Evolutionary conservation across 2,329 filamentous ascomycete species (phyloP).

Genomic region (Fusarium nodosum): DNA sequence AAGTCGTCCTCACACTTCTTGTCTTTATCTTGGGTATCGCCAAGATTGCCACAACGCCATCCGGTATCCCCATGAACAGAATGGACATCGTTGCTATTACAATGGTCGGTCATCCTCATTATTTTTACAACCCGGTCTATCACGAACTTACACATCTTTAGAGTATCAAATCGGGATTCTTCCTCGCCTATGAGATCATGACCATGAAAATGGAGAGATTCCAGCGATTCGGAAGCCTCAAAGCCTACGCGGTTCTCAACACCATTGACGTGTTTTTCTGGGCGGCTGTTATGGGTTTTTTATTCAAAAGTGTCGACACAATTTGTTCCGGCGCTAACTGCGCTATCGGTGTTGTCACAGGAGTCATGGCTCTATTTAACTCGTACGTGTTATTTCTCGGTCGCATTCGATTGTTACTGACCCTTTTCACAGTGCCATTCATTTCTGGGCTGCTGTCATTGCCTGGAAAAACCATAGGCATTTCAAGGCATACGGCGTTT

Average conservation of each 20-base stretch:
- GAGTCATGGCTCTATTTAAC: neutral
- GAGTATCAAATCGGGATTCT: neutral
- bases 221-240: neutral
- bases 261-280: neutral
- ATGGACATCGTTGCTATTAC: neutral
- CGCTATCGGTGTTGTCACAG: neutral
- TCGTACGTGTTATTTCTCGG: neutral
- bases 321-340: neutral
- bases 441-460: neutral
- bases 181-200: neutral
- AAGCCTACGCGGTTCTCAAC: neutral
- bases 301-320: neutral
- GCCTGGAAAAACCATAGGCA: neutral
- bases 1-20: neutral
- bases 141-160: neutral
- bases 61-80: neutral
- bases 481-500: neutral
- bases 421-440: neutral
- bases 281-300: neutral
- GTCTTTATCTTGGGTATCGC: neutral
- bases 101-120: neutral
- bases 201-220: neutral
- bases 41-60: neutral
- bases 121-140: fast-evolving
- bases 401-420: neutral